Percentiles rank a stretch among this genome's conserved stretches.
Evolutionary conservation across 2,329 filamentous ascomycete genomes (phyloP).

Genomic region (Raffaelea albimanens): DNA sequence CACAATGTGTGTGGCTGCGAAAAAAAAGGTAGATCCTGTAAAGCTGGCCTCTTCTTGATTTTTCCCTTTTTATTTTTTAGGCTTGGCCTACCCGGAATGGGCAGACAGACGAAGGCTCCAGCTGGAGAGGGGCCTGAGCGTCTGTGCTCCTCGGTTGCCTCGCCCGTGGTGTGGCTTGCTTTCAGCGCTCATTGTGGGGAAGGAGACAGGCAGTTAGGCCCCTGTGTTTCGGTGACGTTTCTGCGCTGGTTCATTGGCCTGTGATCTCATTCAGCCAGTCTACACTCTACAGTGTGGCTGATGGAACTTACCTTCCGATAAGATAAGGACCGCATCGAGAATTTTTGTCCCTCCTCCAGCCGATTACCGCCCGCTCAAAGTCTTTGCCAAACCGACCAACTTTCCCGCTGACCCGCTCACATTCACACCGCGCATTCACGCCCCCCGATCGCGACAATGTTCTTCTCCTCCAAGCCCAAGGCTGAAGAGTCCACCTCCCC

Average conservation of each 20-base stretch:
- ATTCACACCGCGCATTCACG: neutral
- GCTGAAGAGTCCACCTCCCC: slow-evolving; percentile 3
- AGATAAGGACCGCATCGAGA: neutral
- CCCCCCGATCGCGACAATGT: slow-evolving; percentile 5
- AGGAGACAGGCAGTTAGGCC: neutral
- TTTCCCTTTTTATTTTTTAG: no score
- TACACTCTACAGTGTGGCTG: no score
- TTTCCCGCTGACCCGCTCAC: no score
- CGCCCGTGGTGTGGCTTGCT: neutral
- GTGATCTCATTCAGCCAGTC: no score
- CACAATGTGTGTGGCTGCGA: slow-evolving; percentile 3
- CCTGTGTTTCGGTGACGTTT: no score
- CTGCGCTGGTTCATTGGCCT: no score
- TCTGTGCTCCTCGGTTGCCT: neutral
- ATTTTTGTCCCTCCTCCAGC: neutral
- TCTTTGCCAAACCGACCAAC: neutral
- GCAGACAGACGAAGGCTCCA: no score
- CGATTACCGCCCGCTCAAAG: neutral
- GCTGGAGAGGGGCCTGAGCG: neutral
- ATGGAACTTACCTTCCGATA: no score
- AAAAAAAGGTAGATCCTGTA: slow-evolving; percentile 7
- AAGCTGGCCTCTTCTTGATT: slow-evolving; percentile 15
- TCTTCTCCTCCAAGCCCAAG: slow-evolving; percentile 12
- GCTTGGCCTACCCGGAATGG: no score
- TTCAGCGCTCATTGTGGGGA: neutral